Evolutionary conservation across 1,284 basidiomycete species (phyloP), one percentile per base, ranked within the genome.

Genomic region (Mycena sp.): DNA sequence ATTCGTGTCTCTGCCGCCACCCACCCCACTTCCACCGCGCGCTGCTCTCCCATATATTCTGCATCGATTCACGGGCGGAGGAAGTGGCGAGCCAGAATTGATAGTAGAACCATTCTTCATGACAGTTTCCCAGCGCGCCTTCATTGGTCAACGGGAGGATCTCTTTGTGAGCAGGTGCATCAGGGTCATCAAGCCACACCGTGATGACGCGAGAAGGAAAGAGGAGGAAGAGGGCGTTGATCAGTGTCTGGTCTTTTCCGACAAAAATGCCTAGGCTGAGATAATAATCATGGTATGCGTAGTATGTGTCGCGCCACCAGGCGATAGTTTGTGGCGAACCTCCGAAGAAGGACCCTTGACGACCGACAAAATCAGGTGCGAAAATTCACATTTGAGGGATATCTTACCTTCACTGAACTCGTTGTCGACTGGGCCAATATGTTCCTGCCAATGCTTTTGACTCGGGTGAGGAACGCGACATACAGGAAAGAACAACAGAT

Each of bases 341-440:
- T 9, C 85, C 85, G 55, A 86, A 86, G 70, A 86, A 86, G 1
- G 84, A 83, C 11, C 81, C 85, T 85, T 64, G 3, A 53, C 12
- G 45, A 21, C n/a, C 2, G 10, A 38, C 25, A 43, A 2, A 17
- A 38, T 54, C 28, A 48, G 55, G 23, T 51, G 14, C 25, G 35
- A 54, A 6, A 7, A 12, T 4, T 51, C 38, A 23, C 14, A 35
- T 41, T 43, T 40, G 19, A 50, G 28, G 3, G 19, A 16, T 28
- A 16, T n/a, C n/a, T 58, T 43, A 84, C 84, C 82, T 77, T 85
- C 79, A 58, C 80, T 82, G 46, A 85, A 75, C 25, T 83, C 80
- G 38, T 74, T 72, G 68, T 84, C 82, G 4, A 85, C 70, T 1
- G 84, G 84, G 0, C 85, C 85, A 68, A 76, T 73, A 11, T 71